These are phyloP conservation scores for Mikania micrantha DNA, from an alignment of 129 eudicot genomes.

Conservation along the genomic window DNA sequence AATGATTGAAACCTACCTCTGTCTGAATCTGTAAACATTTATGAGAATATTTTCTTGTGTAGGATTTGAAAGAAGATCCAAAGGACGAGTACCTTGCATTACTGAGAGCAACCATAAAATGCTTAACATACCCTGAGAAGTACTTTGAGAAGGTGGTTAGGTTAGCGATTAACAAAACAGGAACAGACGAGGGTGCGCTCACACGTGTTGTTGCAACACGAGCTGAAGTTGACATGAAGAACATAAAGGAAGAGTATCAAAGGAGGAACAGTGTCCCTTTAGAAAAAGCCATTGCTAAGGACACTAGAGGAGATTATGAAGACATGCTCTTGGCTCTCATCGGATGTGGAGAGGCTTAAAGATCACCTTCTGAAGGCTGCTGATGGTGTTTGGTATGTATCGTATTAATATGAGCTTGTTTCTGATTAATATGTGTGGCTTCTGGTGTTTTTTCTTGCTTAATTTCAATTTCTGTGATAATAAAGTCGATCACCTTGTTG, in stretches of 20 bases:
- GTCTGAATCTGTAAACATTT: background rate
- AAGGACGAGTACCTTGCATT: constrained; percentile 59
- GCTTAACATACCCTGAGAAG: constrained; percentile 69
- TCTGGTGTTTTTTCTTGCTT: background rate
- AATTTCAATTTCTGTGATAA: background rate
- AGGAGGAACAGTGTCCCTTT: constrained; percentile 68
- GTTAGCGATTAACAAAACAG: constrained; percentile 50
- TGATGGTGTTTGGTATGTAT: background rate
- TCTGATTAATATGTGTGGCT: background rate
- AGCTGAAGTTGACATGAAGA: constrained; percentile 91
- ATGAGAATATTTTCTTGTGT: background rate
- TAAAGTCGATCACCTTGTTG: background rate
- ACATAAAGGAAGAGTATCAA: constrained; percentile 50
- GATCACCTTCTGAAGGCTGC: background rate
- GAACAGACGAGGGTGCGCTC: constrained; percentile 79
- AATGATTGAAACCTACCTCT: background rate
- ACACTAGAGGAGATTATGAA: constrained; percentile 78
- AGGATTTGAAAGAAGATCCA: constrained; percentile 53
- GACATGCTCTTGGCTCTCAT: constrained; percentile 65
- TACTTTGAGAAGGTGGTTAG: constrained; percentile 79
- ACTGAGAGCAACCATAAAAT: constrained; percentile 50
- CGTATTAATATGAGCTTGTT: constrained; percentile 15
- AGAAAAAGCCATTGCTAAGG: constrained; percentile 65
- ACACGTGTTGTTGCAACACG: constrained; percentile 73
- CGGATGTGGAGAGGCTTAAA: constrained; percentile 55